Percentiles rank a stretch among this genome's conserved stretches.
Evolutionary conservation across 345 rosid genomes (phyloP).

Genomic region (Eucalyptus cloeziana): DNA sequence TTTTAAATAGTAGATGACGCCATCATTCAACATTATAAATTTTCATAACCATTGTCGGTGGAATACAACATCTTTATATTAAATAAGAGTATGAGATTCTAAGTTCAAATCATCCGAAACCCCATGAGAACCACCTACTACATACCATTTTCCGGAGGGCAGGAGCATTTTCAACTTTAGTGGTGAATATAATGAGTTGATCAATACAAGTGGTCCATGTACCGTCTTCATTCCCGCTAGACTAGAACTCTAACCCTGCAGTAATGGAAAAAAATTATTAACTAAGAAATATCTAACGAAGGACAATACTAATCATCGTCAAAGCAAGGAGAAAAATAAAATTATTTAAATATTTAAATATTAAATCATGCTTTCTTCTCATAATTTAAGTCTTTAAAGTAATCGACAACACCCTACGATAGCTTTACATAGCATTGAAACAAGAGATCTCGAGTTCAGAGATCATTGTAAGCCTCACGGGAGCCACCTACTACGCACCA

Average conservation of each 20-base stretch:
- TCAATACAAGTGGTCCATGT: background rate
- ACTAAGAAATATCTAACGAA: background rate
- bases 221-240: background rate
- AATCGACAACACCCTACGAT: accelerated
- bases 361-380: accelerated
- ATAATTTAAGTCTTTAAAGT: background rate
- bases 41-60: background rate
- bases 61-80: background rate
- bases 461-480: background rate
- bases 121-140: background rate
- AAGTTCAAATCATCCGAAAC: background rate
- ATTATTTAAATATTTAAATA: background rate
- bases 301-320: background rate
- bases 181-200: background rate
- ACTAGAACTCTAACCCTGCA: background rate
- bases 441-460: background rate
- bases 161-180: background rate
- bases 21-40: background rate
- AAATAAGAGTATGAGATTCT: accelerated
- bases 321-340: background rate
- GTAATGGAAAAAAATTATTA: background rate
- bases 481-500: background rate
- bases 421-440: background rate
- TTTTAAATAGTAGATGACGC: background rate
- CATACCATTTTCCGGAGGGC: background rate